These are phyloP conservation scores for Wickerhamomyces silvicola DNA, from an alignment of 805 yeast genomes.

Conservation along the genomic window DNA sequence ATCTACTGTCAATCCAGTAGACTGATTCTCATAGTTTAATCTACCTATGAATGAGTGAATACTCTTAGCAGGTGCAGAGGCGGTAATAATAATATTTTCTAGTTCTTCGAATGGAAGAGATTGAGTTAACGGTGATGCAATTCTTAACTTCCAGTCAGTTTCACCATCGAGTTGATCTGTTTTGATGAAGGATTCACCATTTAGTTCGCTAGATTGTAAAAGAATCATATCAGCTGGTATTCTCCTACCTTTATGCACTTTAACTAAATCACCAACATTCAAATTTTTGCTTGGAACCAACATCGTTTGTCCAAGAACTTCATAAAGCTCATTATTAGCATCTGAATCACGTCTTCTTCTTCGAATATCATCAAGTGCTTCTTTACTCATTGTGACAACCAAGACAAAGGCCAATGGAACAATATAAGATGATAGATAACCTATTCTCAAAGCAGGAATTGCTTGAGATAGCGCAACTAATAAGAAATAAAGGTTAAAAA, in stretches of 20 bases:
- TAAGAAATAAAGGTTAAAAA: constrained; percentile 87
- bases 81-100: constrained; percentile 50
- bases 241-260: constrained; percentile 71
- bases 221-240: constrained; percentile 92
- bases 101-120: constrained; percentile 43
- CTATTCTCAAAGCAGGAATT: constrained; percentile 84
- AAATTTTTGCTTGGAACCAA: constrained; percentile 53
- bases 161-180: constrained; percentile 99
- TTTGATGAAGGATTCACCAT: constrained; percentile 88
- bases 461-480: constrained; percentile 92
- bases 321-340: constrained; percentile 78
- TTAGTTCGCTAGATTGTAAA: constrained; percentile 71
- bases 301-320: constrained; percentile 46
- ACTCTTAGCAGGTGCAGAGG: constrained; percentile 77
- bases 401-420: constrained; percentile 93
- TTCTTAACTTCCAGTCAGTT: constrained; percentile 94
- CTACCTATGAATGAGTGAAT: constrained; percentile 81
- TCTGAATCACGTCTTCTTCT: constrained; percentile 87
- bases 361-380: constrained; percentile 88
- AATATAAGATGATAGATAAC: constrained; percentile 85
- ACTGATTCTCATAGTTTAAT: constrained; percentile 49
- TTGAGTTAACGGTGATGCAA: constrained; percentile 74
- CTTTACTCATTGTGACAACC: constrained; percentile 89
- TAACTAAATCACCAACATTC: constrained; percentile 81
- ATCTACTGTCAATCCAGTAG: constrained; percentile 71